Conservation (phyloP, 2,329 filamentous ascomycete species). For the Nemania sp. region DNA sequence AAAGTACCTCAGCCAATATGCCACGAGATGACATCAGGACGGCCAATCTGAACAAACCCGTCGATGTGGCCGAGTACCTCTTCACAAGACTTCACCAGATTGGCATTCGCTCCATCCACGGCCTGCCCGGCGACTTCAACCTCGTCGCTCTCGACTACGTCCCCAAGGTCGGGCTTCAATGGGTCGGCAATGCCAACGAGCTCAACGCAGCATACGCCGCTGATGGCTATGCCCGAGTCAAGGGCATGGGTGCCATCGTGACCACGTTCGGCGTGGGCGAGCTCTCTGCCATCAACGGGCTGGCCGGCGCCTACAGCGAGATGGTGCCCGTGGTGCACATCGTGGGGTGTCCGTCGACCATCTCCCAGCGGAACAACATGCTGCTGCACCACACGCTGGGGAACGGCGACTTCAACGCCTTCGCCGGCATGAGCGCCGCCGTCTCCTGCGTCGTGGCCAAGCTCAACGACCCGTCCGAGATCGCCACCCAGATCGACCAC, state of each 20-base stretch:
- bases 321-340: constrained; percentile 70
- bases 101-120: constrained; percentile 68
- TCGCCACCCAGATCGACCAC: constrained; percentile 76
- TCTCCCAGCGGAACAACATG: constrained; percentile 51
- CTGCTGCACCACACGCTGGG: constrained; percentile 72
- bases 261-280: constrained; percentile 79
- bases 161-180: constrained; percentile 60
- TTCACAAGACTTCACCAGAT: constrained; percentile 67
- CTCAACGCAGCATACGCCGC: constrained; percentile 79
- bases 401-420: constrained; percentile 82
- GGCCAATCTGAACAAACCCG: constrained; percentile 51
- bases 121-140: constrained; percentile 76
- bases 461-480: constrained; percentile 70
- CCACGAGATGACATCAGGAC: constrained; percentile 46
- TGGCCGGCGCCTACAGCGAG: constrained; percentile 76
- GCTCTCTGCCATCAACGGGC: constrained; percentile 73
- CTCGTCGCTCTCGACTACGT: constrained; percentile 71
- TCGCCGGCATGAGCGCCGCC: constrained; percentile 74
- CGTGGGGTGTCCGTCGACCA: constrained; percentile 55
- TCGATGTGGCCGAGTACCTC: constrained; percentile 70
- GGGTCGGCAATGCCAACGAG: constrained; percentile 74
- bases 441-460: constrained; percentile 74
- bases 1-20: constrained; percentile 18
- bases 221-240: constrained; percentile 78
- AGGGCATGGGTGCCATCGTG: constrained; percentile 70